phyloP scores from a whole-genome alignment of 768 basidiomycete genomes.

The Lentinula boryana region DNA sequence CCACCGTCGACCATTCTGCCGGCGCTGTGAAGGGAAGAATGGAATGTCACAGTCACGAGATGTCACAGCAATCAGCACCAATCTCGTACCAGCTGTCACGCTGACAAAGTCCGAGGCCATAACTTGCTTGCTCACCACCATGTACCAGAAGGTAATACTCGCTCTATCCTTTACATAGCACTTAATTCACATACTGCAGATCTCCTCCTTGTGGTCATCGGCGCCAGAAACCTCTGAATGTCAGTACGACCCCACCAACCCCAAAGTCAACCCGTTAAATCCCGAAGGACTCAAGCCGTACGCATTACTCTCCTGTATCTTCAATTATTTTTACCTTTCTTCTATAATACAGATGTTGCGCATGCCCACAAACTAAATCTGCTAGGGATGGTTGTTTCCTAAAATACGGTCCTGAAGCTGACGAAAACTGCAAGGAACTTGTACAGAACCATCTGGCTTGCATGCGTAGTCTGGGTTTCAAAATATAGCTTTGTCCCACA shows the following conservation, averaged over 20 bases:
- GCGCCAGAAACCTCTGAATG: conserved; percentile 20
- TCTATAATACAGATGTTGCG: conserved; percentile 71
- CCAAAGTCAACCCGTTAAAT: conserved; percentile 83
- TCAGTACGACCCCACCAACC: conserved; percentile 66
- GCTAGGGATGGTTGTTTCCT: conserved; percentile 95
- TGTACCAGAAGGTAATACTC: not conserved
- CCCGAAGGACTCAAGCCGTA: conserved; percentile 95
- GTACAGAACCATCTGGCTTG: conserved; percentile 81
- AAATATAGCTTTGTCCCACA: conserved; percentile 38
- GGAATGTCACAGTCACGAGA: not conserved
- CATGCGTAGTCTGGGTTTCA: conserved; percentile 90
- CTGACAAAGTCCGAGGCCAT: not conserved
- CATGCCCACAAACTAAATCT: conserved; percentile 90
- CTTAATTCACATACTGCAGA: conserved; percentile 21
- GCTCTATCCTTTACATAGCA: not conserved
- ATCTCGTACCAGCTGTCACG: not conserved
- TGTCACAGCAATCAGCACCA: not conserved
- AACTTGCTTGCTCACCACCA: conserved; percentile 1
- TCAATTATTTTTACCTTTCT: not conserved
- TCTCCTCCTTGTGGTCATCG: conserved; percentile 54
- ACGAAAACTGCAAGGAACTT: conserved; percentile 75
- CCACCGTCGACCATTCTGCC: not conserved
- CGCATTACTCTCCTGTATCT: conserved; percentile 20
- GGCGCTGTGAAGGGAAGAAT: not conserved
- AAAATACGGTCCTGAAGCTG: conserved; percentile 53